A percentile compares a stretch with the other conserved stretches of the same genome.
phyloP scores from a whole-genome alignment of 2,329 filamentous ascomycete species.

The Aureobasidium sp. region DNA sequence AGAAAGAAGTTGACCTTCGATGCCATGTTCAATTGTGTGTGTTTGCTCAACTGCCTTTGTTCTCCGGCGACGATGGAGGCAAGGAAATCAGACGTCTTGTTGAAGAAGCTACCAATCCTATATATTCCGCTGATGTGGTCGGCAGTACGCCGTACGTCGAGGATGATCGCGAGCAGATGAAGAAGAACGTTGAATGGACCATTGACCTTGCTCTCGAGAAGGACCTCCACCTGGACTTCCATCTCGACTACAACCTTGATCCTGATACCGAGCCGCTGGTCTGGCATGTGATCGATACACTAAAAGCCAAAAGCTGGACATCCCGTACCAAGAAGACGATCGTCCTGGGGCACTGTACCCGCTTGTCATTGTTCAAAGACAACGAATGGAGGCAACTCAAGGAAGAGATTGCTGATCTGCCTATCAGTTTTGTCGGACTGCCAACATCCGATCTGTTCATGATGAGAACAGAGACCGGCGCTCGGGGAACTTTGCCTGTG shows the following conservation, averaged over 20 bases:
- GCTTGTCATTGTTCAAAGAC: slow-evolving; percentile 48
- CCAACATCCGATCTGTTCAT: slow-evolving; percentile 66
- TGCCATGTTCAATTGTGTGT: slow-evolving; percentile 59
- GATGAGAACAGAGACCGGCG: slow-evolving; percentile 45
- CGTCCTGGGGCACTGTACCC: slow-evolving; percentile 60
- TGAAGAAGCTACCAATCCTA: slow-evolving; percentile 32
- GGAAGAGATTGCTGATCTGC: slow-evolving; percentile 42
- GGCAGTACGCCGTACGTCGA: slow-evolving; percentile 68
- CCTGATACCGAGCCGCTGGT: slow-evolving; percentile 40
- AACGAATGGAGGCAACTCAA: slow-evolving; percentile 44
- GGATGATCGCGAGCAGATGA: slow-evolving; percentile 36
- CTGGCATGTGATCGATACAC: slow-evolving; percentile 44
- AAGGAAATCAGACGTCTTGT: slow-evolving; percentile 45
- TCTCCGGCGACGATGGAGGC: slow-evolving; percentile 42
- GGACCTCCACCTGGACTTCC: slow-evolving; percentile 56
- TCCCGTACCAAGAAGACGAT: slow-evolving; percentile 39
- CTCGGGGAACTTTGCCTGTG: slow-evolving; percentile 55
- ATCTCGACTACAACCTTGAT: slow-evolving; percentile 62
- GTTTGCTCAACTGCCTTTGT: slow-evolving; percentile 63
- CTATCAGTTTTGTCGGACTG: slow-evolving; percentile 59
- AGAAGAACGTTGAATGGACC: slow-evolving; percentile 56
- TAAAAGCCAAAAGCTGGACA: slow-evolving; percentile 46
- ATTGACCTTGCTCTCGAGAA: slow-evolving; percentile 44
- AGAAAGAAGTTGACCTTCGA: slow-evolving; percentile 34
- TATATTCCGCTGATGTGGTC: slow-evolving; percentile 46